Base-by-base conservation (phyloP, 441 rosid genomes). In the Corymbia citriodora region DNA sequence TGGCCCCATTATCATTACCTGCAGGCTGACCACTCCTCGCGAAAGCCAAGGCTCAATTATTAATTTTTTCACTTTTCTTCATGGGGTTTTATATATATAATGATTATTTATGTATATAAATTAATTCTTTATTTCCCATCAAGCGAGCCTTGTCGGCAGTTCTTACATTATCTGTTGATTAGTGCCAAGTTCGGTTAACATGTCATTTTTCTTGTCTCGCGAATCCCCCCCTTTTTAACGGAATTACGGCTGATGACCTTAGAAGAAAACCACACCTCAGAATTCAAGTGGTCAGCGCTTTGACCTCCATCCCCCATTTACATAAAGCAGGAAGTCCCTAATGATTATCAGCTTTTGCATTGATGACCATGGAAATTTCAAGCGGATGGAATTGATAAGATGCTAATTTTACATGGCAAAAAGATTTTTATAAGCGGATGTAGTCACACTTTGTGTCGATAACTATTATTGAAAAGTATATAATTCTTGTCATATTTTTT, bases 61-160 rank as follows among this genome's bases (percentile, higher is more conserved):
- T 55, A 55, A 17, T 36, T 40, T 17, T 11, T 19, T 36, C 85
- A 40, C 85, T 74, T 40, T 74, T 0, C 85, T 74, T 74, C 85
- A 21, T 23, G 29, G 52, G 50, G 52, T 11, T 72, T 40, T 10
- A 40, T 21, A 74, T 70, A 59, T 23, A 25, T 18, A 61, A 29
- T 40, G 6, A 40, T 40, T 40, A 27, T 59, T 11, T 10, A 36
- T 10, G 21, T 19, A 16, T 68, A 16, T 31, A 6, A 21, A 33
- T 40, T 4, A 18, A 36, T 45, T 79, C 17, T 74, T 79, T 45
- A 45, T 27, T 25, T 61, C 88, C 21, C 31, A 82, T 83, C 88
- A 53, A 19, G 82, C 87, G 63, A n/a, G 87, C n/a, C 45, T 89
- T 82, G 90, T 89, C 90, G 90, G 90, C 88, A 19, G 90, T 59